A percentile compares a stretch with the other conserved stretches of the same genome.
Evolutionary conservation across 1,284 basidiomycete genomes (phyloP).

Genomic region (Ustilago nuda): DNA sequence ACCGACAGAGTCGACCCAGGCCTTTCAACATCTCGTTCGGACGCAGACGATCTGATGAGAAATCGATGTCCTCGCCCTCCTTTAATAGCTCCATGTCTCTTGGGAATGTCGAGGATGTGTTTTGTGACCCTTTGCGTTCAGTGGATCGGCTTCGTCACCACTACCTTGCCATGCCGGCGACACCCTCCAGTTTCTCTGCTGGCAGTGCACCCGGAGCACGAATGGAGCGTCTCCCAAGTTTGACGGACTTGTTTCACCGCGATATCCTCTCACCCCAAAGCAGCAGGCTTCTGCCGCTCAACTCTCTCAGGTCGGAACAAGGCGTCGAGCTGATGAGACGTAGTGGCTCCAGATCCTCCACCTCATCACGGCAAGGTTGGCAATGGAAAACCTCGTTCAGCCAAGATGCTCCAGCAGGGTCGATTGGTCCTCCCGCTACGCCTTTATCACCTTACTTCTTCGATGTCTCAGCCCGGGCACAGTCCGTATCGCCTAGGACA

Average conservation of each 20-base stretch:
- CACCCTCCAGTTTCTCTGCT: slow-evolving; percentile 28
- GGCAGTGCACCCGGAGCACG: slow-evolving; percentile 22
- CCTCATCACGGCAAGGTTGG: slow-evolving; percentile 18
- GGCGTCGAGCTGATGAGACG: slow-evolving; percentile 21
- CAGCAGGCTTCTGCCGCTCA: slow-evolving; percentile 12
- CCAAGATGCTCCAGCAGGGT: slow-evolving; percentile 10
- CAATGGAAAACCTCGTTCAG: slow-evolving; percentile 25
- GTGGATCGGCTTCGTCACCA: slow-evolving; percentile 38
- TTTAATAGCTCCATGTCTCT: slow-evolving; percentile 54
- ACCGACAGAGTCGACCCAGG: slow-evolving; percentile 37
- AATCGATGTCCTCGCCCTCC: slow-evolving; percentile 46
- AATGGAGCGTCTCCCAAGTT: slow-evolving; percentile 39
- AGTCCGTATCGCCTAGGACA: slow-evolving; percentile 17
- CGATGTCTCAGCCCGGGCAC: not conserved
- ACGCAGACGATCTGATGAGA: slow-evolving; percentile 33
- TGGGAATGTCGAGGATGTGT: slow-evolving; percentile 40
- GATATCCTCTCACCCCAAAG: slow-evolving; percentile 41
- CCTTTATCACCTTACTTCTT: slow-evolving; percentile 45
- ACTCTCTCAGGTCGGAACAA: slow-evolving; percentile 18
- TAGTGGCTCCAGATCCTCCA: slow-evolving; percentile 28
- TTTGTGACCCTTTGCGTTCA: slow-evolving; percentile 32
- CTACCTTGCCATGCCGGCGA: slow-evolving; percentile 30
- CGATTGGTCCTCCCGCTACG: slow-evolving; percentile 36
- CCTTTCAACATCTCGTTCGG: slow-evolving; percentile 35
- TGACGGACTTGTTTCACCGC: slow-evolving; percentile 36